A percentile compares a stretch with the other conserved stretches of the same genome.
phyloP scores from a whole-genome alignment of 768 basidiomycete genomes.

The Suillus subalutaceus region DNA sequence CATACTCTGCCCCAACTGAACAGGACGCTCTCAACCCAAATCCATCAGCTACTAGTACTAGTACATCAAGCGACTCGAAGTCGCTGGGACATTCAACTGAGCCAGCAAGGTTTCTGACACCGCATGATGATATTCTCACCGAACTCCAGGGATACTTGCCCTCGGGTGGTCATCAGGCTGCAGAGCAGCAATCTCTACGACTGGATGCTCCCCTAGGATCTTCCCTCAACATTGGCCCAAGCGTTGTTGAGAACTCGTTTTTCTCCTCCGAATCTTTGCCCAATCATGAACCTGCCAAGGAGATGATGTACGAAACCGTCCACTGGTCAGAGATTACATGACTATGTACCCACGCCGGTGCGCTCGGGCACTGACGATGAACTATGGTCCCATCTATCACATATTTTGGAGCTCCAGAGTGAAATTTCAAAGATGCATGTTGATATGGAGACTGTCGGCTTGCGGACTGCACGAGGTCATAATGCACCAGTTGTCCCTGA shows the following conservation, averaged over 20 bases:
- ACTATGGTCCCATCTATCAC: constrained; percentile 68
- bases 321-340: constrained; percentile 31
- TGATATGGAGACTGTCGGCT: constrained; percentile 67
- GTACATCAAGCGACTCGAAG: constrained; percentile 14
- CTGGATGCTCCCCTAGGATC: constrained; percentile 6
- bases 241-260: constrained; percentile 13
- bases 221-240: constrained; percentile 8
- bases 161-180: constrained; percentile 15
- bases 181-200: constrained; percentile 15
- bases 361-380: constrained; percentile 41
- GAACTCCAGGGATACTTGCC: constrained; percentile 45
- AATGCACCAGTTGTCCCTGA: constrained; percentile 15
- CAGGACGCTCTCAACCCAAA: constrained; percentile 15
- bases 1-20: constrained; percentile 24
- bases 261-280: constrained; percentile 8
- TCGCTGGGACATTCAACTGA: constrained; percentile 12
- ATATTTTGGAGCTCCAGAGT: constrained; percentile 71
- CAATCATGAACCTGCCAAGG: constrained; percentile 9
- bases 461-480: constrained; percentile 12
- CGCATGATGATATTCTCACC: constrained; percentile 66
- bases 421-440: constrained; percentile 74
- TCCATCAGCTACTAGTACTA: constrained; percentile 3
- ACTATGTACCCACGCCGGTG: constrained; percentile 18
- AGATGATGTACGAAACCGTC: constrained; percentile 37
- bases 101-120: constrained; percentile 40